Evolutionary conservation across 495 filamentous ascomycete genomes (phyloP).

Genomic region (Bombardia bombarda): DNA sequence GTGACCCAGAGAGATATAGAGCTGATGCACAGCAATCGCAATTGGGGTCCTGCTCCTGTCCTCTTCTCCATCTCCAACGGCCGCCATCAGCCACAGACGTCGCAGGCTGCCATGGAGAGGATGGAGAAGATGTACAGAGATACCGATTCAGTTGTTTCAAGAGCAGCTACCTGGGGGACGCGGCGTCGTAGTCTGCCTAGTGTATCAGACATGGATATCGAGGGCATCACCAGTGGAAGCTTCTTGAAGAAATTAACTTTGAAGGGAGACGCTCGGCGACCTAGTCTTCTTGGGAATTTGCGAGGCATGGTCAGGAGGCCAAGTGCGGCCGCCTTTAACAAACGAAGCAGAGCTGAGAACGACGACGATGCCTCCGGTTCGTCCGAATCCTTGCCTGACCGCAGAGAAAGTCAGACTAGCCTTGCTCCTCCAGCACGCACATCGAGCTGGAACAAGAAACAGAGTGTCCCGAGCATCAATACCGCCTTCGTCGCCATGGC

Average conservation of each 20-base stretch:
- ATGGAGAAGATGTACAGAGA: conserved; percentile 40
- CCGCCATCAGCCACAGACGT: conserved; percentile 38
- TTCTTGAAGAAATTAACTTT: conserved; percentile 58
- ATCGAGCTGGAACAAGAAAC: conserved; percentile 50
- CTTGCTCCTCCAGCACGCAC: conserved; percentile 46
- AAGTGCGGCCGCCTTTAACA: conserved; percentile 32
- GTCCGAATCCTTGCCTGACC: conserved; percentile 23
- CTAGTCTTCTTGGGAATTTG: conserved; percentile 34
- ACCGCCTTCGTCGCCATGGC: conserved; percentile 58
- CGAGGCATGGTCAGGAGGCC: conserved; percentile 51
- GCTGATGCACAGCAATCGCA: conserved; percentile 35
- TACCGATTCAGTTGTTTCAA: conserved; percentile 48
- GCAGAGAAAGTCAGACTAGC: conserved; percentile 42
- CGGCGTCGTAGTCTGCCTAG: conserved; percentile 52
- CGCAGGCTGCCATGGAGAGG: conserved; percentile 43
- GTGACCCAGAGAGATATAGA: conserved; percentile 34
- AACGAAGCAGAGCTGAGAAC: conserved; percentile 34
- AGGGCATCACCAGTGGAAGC: conserved; percentile 48
- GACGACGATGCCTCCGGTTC: conserved; percentile 31
- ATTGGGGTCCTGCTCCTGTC: conserved; percentile 40
- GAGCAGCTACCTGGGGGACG: conserved; percentile 68
- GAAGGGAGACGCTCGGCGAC: conserved; percentile 36
- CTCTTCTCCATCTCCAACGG: conserved; percentile 31
- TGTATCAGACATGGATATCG: conserved; percentile 52
- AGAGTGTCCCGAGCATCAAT: conserved; percentile 53